Base-by-base conservation (phyloP, 768 basidiomycete species). In the Termitomyces sp. region DNA sequence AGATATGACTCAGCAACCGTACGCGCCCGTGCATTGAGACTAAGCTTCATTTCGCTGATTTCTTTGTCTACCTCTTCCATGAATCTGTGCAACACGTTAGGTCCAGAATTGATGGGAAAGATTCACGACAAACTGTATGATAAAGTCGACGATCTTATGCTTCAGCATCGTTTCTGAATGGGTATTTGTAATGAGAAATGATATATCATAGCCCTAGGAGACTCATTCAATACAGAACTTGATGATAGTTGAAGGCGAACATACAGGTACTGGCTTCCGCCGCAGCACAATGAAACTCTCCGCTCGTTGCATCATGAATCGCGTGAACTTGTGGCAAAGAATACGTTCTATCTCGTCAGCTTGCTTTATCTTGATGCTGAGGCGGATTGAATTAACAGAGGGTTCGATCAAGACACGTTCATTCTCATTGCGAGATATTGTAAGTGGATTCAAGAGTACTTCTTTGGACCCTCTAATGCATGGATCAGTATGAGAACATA, bases 41-140 rank as follows among this genome's bases (percentile, higher is more conserved):
- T 93, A 14, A 99, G 85, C 71, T 98, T 98, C 93, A 98, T 98
- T 74, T 98, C 97, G 59, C 94, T 97, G 69, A 99, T 98, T 75
- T 99, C 97, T 74, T 92, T 95, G 74, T 99, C 97, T 1, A 99
- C 97, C 67, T 98, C 97, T 68, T 98, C 95, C 95, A 98, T 98
- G 71, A 98, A 95, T 69, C 92, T 95, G 62, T 39, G 4, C 30
- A 18, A 37, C 37, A 16, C 42, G 27, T 65, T 37, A 63, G 57
- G 37, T 49, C 33, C 27, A 32, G 10, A 39, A 32, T 39, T 43
- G 39, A 66, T 27, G 16, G 5, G 49, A 56, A 48, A 55, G 30
- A 5, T 12, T 45, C 50, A 43, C 14, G 12, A 76, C 87, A 48
- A 62, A 96, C 93, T 98, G 94, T 64, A 98, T 97, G 76, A 99